phyloP scores from a whole-genome alignment of 305 asterid genomes.

The Withania somnifera region DNA sequence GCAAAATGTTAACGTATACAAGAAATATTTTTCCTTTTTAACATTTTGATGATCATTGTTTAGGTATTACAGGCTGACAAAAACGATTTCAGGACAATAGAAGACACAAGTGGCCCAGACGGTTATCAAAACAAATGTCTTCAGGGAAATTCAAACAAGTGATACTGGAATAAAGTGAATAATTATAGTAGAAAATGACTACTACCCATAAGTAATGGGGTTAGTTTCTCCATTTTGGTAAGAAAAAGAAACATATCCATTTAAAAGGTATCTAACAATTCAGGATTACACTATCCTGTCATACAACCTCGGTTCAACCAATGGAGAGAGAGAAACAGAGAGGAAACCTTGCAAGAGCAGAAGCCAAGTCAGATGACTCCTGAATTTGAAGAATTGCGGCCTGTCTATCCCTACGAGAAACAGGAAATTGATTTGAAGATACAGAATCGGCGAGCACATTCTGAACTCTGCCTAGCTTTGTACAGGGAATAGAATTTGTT shows the following conservation, averaged over 20 bases:
- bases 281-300: neutral
- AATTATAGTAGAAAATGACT: neutral
- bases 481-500: conserved; percentile 11
- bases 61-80: neutral
- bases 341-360: conserved; percentile 68
- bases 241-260: neutral
- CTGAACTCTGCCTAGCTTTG: conserved; percentile 12
- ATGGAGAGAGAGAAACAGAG: neutral
- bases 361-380: conserved; percentile 48
- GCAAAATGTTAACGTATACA: neutral
- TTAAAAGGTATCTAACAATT: neutral
- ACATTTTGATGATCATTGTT: neutral
- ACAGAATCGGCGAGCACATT: conserved; percentile 10
- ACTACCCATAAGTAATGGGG: neutral
- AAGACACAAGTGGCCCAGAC: neutral
- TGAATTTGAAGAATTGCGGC: conserved; percentile 60
- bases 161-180: neutral
- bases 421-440: conserved; percentile 16
- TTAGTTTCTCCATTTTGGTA: neutral
- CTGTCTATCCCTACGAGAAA: conserved; percentile 25
- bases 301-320: too few relatives aligned
- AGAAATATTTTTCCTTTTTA: neutral
- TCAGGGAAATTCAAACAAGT: neutral
- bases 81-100: neutral
- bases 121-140: neutral